phyloP scores from a whole-genome alignment of 257 asterid genomes.

The Solanum etuberosum region DNA sequence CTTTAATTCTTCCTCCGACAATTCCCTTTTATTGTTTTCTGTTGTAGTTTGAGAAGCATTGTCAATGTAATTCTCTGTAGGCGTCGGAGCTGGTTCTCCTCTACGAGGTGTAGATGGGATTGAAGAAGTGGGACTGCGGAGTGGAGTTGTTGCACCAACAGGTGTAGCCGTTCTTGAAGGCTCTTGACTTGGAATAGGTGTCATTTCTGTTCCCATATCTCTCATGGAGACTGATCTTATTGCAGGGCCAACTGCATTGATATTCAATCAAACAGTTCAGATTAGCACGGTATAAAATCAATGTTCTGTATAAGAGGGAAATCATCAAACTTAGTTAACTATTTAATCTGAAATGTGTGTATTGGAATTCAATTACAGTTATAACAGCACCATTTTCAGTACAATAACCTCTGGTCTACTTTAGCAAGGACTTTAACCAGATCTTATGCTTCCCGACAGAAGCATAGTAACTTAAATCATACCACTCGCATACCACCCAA shows the following conservation, averaged over 20 bases:
- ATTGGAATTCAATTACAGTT: neutral
- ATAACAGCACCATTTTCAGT: neutral
- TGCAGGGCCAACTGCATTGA: slow-evolving; percentile 29
- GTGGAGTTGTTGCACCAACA: slow-evolving; percentile 67
- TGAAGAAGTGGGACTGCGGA: slow-evolving; percentile 85
- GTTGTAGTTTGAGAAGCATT: slow-evolving; percentile 9
- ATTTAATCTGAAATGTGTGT: neutral
- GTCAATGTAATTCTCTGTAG: slow-evolving; percentile 22
- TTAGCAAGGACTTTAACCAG: neutral
- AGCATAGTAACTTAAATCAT: neutral
- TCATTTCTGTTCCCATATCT: slow-evolving; percentile 99
- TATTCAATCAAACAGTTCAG: neutral
- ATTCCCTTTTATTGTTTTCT: slow-evolving; percentile 35
- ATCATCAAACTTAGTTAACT: neutral
- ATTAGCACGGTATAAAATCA: neutral
- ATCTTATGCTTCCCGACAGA: neutral
- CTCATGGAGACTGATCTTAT: slow-evolving; percentile 96
- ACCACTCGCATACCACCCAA: neutral
- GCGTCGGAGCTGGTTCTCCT: slow-evolving; percentile 62
- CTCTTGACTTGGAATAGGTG: slow-evolving; percentile 96
- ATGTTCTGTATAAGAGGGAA: neutral
- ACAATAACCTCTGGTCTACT: neutral
- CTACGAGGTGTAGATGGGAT: slow-evolving; percentile 86
- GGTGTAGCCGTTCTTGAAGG: slow-evolving; percentile 96
- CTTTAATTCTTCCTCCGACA: slow-evolving; percentile 77